These are phyloP conservation scores for Yarrowia alimentaria DNA, from an alignment of 805 yeast genomes.

Conservation along the genomic window DNA sequence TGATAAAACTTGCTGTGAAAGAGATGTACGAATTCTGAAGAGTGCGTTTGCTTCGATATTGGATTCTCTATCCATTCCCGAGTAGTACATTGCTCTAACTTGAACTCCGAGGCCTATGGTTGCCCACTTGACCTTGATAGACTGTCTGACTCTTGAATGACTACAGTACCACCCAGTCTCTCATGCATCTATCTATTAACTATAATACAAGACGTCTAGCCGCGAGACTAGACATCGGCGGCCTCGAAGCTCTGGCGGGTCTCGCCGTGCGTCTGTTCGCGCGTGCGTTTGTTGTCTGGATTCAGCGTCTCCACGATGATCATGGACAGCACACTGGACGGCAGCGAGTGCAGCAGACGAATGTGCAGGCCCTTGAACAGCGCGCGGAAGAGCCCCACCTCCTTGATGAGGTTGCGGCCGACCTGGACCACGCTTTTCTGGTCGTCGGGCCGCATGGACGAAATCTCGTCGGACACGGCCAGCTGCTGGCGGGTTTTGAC, in stretches of 20 bases:
- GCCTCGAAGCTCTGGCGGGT: slow-evolving; percentile 8
- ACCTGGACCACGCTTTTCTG: slow-evolving; percentile 39
- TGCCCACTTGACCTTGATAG: too few relatives aligned
- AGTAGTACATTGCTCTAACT: too few relatives aligned
- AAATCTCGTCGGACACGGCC: slow-evolving; percentile 43
- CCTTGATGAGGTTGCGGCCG: slow-evolving; percentile 41
- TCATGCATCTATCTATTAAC: too few relatives aligned
- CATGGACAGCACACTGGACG: slow-evolving; percentile 45
- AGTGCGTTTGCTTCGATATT: too few relatives aligned
- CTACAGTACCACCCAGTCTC: too few relatives aligned
- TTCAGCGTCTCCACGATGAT: slow-evolving; percentile 43
- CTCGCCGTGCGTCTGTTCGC: slow-evolving; percentile 20
- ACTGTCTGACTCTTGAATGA: too few relatives aligned
- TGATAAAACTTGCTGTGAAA: too few relatives aligned
- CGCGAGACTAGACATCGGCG: slow-evolving; percentile 14
- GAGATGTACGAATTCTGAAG: too few relatives aligned
- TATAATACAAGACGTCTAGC: too few relatives aligned
- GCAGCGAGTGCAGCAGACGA: slow-evolving; percentile 42
- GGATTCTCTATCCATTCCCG: too few relatives aligned
- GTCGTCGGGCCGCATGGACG: slow-evolving; percentile 42
- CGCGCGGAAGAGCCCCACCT: slow-evolving; percentile 41
- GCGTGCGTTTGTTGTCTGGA: slow-evolving; percentile 37
- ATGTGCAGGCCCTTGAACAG: slow-evolving; percentile 42
- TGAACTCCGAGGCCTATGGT: too few relatives aligned
- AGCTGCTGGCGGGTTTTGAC: slow-evolving; percentile 48